Evolutionary conservation across 2,329 filamentous ascomycete genomes (phyloP).

Genomic region (Akanthomyces uredinophilus): DNA sequence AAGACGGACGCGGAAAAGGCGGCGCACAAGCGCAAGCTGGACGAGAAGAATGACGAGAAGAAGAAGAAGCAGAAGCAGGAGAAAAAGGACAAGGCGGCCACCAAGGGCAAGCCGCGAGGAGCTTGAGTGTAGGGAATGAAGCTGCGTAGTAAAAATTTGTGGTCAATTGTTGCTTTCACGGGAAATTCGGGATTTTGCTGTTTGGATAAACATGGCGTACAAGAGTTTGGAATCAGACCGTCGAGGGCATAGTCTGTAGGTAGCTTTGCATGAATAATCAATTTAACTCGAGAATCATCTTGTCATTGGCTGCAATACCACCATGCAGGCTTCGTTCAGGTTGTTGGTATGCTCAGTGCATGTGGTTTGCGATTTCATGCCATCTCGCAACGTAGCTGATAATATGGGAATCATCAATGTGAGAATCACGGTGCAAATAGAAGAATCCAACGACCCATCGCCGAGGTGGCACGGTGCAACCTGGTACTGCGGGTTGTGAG

Average conservation of each 20-base stretch:
- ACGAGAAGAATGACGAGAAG: slow-evolving; percentile 84
- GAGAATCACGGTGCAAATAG: no score
- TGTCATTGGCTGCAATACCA: not conserved
- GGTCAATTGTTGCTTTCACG: not conserved
- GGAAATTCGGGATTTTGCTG: not conserved
- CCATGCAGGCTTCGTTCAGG: no score
- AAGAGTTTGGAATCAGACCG: not conserved
- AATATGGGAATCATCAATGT: no score
- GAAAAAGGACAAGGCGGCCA: slow-evolving; percentile 90
- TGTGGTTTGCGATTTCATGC: not conserved
- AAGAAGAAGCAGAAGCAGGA: slow-evolving; percentile 95
- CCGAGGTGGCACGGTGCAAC: no score
- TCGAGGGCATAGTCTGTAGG: not conserved
- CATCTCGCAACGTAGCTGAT: no score
- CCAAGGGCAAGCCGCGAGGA: slow-evolving; percentile 79
- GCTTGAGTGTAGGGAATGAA: slow-evolving; percentile 25
- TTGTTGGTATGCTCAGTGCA: not conserved
- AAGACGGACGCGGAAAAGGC: slow-evolving; percentile 85
- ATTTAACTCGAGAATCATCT: not conserved
- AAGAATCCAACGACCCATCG: no score
- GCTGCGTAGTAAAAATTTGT: not conserved
- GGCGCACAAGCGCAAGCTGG: slow-evolving; percentile 83
- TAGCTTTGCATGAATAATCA: not conserved
- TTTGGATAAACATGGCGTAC: slow-evolving; percentile 3
- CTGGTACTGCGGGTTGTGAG: not conserved